Conservation (phyloP, 2,329 filamentous ascomycete species). For the Knufia petricola region DNA sequence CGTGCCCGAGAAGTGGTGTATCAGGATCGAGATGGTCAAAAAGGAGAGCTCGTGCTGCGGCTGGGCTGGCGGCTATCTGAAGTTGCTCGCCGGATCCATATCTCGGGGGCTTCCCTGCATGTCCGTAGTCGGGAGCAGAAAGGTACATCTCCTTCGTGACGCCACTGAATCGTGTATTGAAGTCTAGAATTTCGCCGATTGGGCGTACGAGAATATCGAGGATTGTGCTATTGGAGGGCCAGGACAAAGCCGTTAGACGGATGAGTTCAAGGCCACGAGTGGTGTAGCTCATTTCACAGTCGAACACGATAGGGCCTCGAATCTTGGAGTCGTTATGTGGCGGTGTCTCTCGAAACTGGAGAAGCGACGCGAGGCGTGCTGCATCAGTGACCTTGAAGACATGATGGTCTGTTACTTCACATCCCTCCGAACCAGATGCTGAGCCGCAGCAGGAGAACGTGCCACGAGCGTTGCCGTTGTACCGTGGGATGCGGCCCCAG, state of each 20-base stretch:
- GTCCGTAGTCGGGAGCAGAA: conserved; percentile 51
- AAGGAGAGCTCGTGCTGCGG: conserved; percentile 64
- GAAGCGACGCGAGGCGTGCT: conserved; percentile 63
- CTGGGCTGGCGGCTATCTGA: conserved; percentile 65
- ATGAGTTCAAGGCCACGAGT: conserved; percentile 80
- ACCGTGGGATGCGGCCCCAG: conserved; percentile 53
- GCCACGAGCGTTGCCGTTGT: conserved; percentile 46
- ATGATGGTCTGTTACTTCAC: conserved; percentile 60
- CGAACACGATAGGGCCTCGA: conserved; percentile 56
- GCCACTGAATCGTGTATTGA: conserved; percentile 88
- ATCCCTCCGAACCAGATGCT: conserved; percentile 62
- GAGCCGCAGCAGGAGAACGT: conserved; percentile 73
- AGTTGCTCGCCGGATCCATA: conserved; percentile 21
- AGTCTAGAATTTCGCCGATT: conserved; percentile 71
- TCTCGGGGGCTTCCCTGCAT: conserved; percentile 12
- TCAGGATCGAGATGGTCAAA: conserved; percentile 63
- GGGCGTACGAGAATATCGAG: conserved; percentile 81
- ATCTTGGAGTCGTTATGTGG: conserved; percentile 37
- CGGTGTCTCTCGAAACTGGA: conserved; percentile 75
- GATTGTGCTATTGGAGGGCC: conserved; percentile 66
- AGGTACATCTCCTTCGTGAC: conserved; percentile 69
- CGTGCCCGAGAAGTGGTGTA: conserved; percentile 84
- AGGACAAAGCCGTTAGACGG: conserved; percentile 76
- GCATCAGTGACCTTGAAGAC: conserved; percentile 77
- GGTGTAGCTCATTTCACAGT: conserved; percentile 98